Conservation (phyloP, 306 rosid genomes). For the Pterocarpus santalinus region DNA sequence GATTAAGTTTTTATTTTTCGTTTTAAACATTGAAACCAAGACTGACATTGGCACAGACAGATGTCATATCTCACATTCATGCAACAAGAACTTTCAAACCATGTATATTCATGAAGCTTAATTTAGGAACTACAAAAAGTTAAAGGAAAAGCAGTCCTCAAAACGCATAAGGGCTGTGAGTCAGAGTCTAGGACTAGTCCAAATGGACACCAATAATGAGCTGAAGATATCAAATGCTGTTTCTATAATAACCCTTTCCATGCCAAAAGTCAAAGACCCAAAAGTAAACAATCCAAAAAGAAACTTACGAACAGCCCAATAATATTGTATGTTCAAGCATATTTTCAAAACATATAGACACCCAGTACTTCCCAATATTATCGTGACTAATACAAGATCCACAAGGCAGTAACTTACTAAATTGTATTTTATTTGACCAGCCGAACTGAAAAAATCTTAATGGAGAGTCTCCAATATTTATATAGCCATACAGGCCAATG, state of each 20-base stretch:
- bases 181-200: not conserved
- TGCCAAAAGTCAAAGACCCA: not conserved
- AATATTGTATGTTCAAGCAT: not conserved
- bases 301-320: not conserved
- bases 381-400: not conserved
- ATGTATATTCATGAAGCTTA: too few species aligned
- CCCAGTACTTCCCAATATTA: not conserved
- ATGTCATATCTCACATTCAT: too few species aligned
- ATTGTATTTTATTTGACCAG: too few species aligned
- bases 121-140: not conserved
- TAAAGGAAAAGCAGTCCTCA: not conserved
- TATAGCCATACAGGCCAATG: too few species aligned
- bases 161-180: not conserved
- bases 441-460: too few species aligned
- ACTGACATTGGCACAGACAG: too few species aligned
- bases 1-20: too few species aligned
- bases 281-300: not conserved
- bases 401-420: not conserved
- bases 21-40: too few species aligned
- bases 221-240: not conserved
- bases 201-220: not conserved
- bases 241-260: not conserved
- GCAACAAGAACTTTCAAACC: too few species aligned
- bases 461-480: too few species aligned
- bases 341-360: not conserved